These are phyloP conservation scores for Cryphonectria nitschkei DNA, from an alignment of 2,329 filamentous ascomycete species.

Conservation along the genomic window DNA sequence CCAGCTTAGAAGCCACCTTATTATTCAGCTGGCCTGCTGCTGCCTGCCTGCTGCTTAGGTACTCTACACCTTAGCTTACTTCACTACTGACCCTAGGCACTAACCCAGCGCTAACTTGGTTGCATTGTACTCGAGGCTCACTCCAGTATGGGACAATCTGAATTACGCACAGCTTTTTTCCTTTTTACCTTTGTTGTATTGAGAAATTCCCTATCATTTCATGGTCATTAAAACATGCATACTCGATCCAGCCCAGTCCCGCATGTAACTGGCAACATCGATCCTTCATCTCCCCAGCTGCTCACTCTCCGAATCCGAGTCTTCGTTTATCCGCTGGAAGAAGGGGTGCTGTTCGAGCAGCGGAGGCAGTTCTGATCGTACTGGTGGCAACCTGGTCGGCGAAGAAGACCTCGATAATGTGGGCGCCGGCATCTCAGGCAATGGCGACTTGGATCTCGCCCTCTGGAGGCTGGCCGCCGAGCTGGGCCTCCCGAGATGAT, in stretches of 20 bases:
- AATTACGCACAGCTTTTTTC: background rate
- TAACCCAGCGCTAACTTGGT: background rate
- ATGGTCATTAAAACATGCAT: background rate
- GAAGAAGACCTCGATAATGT: slow-evolving; percentile 22
- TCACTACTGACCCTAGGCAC: background rate
- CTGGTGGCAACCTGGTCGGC: slow-evolving; percentile 15
- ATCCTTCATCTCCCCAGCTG: background rate
- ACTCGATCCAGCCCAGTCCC: too few species aligned
- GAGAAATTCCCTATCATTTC: background rate
- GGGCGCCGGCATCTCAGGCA: slow-evolving; percentile 20
- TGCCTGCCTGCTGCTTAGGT: background rate
- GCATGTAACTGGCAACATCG: too few species aligned
- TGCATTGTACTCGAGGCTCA: background rate
- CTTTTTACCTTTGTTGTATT: background rate
- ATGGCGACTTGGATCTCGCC: slow-evolving; percentile 6
- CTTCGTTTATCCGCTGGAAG: slow-evolving; percentile 1
- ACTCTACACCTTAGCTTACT: background rate
- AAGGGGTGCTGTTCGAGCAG: slow-evolving; percentile 23
- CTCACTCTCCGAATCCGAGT: slow-evolving; percentile 12
- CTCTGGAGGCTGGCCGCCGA: slow-evolving; percentile 6
- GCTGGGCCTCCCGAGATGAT: slow-evolving; percentile 23
- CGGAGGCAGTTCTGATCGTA: slow-evolving; percentile 18
- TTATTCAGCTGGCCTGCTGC: slow-evolving; percentile 14
- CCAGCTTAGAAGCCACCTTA: background rate
- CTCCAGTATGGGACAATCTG: background rate